Base-by-base conservation (phyloP, 257 asterid species). In the Rauvolfia tetraphylla region DNA sequence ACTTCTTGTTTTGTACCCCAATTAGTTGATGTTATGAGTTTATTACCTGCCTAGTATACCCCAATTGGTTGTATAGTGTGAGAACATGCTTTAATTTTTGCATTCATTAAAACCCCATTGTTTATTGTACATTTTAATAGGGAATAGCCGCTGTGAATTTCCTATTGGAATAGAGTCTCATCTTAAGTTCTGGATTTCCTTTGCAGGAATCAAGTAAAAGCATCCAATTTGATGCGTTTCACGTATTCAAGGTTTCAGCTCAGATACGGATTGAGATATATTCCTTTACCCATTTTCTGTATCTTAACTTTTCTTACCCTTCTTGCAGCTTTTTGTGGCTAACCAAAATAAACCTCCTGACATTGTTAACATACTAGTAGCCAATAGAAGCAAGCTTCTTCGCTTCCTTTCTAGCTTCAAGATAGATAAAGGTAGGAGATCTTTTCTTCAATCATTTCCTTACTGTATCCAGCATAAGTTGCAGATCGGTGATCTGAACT, bases 151-250 rank as follows among this genome's bases (percentile, higher is more conserved):
- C 49, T 44, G 4, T 46, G 56, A 49, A 12, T 13, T 49, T 2
- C 56, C 22, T 41, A 49, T 15, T 49, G 56, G 15, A 49, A 2
- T 13, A 49, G 56, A 0, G 1, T 17, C 33, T 34, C 34, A 46
- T 10, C 58, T 72, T 68, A 14, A 22, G 33, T 23, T 61, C 5
- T 71, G 29, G 36, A 42, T 74, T 56, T 49, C 54, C 34, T 54
- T 75, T 85, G 86, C 97, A 92, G 97, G 99, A 92, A 81, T 68
- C 96, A 48, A 92, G 92, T 88, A 91, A 88, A 86, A 87, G 85
- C 91, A 92, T 95, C 77, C 98, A 88, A 79, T 80, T 95, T 4
- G 96, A 91, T 63, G 88, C 98, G 15, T 93, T 93, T 83, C 98
- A 95, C 25, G 97, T 93, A 23, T 95, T 95, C 86, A 95, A 95